Evolutionary conservation across 192 early-diverging fungal genomes (phyloP).

Genomic region (Umbelopsis sp.): DNA sequence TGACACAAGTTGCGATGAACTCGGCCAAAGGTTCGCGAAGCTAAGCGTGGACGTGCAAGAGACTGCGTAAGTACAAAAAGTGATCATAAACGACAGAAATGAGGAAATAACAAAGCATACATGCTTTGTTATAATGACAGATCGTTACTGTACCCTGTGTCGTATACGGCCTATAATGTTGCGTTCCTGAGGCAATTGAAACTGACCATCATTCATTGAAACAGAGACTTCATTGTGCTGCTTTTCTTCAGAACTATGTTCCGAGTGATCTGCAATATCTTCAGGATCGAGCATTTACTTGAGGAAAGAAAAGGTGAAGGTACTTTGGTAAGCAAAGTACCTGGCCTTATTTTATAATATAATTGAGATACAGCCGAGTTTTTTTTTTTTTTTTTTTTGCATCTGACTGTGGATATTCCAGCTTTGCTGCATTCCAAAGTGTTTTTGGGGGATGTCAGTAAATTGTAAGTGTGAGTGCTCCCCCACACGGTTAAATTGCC

Average conservation of each 20-base stretch:
- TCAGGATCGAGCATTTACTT: background rate
- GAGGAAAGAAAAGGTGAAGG: background rate
- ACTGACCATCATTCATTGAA: background rate
- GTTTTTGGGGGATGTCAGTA: background rate
- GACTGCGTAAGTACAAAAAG: background rate
- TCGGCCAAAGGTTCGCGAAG: constrained; percentile 69
- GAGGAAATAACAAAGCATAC: too few relatives aligned
- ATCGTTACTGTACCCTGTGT: background rate
- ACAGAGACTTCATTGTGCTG: background rate
- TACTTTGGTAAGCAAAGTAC: too few relatives aligned
- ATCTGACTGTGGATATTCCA: background rate
- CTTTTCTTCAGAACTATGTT: background rate
- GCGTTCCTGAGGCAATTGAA: background rate
- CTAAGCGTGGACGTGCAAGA: background rate
- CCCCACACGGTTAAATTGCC: background rate
- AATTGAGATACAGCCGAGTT: background rate
- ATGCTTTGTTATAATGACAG: too few relatives aligned
- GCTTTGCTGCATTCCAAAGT: background rate
- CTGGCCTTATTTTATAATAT: background rate
- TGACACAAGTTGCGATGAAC: constrained; percentile 72
- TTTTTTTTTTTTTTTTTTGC: too few relatives aligned
- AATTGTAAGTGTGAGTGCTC: background rate
- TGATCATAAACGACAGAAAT: too few relatives aligned
- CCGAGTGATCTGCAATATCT: background rate
- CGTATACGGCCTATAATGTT: background rate